phyloP scores from a whole-genome alignment of 2,329 filamentous ascomycete species.

The Phialemonium atrogriseum region DNA sequence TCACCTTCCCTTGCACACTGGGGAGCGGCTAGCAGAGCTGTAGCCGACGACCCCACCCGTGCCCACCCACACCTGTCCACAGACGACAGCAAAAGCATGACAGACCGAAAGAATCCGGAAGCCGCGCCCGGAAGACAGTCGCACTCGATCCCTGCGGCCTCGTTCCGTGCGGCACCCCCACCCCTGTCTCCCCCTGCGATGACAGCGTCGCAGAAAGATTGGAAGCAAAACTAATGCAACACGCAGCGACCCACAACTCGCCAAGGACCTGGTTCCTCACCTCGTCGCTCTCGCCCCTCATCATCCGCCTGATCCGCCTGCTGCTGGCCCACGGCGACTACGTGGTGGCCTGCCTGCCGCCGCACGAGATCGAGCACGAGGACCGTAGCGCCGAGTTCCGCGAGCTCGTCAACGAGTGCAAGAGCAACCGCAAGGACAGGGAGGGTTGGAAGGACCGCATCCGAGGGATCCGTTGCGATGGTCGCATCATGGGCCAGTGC shows the following conservation, averaged over 20 bases:
- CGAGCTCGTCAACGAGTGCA: conserved; percentile 64
- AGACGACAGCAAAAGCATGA: conserved; percentile 24
- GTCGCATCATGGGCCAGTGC: conserved; percentile 58
- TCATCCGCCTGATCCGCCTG: conserved; percentile 71
- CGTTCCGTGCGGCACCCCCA: conserved; percentile 37
- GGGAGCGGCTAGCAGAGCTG: background rate
- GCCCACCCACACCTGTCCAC: too few species aligned
- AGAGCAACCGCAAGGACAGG: conserved; percentile 52
- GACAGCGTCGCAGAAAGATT: too few species aligned
- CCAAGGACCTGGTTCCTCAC: conserved; percentile 93
- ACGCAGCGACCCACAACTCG: conserved; percentile 55
- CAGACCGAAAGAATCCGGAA: conserved; percentile 37
- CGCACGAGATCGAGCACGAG: conserved; percentile 69
- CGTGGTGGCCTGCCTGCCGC: conserved; percentile 75
- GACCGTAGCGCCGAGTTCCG: conserved; percentile 71
- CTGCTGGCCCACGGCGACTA: conserved; percentile 88
- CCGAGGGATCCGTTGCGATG: conserved; percentile 55
- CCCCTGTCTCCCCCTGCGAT: background rate
- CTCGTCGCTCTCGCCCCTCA: conserved; percentile 74
- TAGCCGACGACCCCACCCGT: background rate
- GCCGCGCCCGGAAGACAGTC: conserved; percentile 31
- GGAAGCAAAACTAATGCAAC: conserved; percentile 31
- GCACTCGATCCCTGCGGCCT: conserved; percentile 37
- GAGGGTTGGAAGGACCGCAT: conserved; percentile 78
- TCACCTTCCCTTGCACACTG: too few species aligned